Base-by-base conservation (phyloP, 495 filamentous ascomycete genomes). In the Thermothielavioides terrestris region DNA sequence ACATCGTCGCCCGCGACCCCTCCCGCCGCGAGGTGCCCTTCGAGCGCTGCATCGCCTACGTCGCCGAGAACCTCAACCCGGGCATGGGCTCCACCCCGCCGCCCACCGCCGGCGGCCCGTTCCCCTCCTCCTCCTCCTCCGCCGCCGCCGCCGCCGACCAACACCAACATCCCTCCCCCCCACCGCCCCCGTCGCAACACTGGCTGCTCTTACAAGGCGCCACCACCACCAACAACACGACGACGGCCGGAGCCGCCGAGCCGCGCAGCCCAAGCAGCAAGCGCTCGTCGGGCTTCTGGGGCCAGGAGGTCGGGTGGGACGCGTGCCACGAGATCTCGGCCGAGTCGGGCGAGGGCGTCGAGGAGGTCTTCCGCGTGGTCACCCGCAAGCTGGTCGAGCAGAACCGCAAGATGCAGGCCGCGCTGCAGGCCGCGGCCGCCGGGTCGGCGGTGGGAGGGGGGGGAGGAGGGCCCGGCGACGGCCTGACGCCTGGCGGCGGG, bases 311-410 rank as follows among this genome's bases (percentile, higher is more conserved):
- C 7, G 88, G 88, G 10, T 95, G 89, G 89, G 90, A 95, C 60
- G 91, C 87, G 54, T 96, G 91, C 59, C 91, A 97, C 67, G 91
- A 98, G 71, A 91, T 98, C 57, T 88, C 83, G 58, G 90, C 91
- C 20, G 87, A 89, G 73, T 87, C 86, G 61, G 92, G 92, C 15
- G 91, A 97, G 71, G 91, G 91, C 3, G 88, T 98, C 10, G 92
- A 98, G 44, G 92, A 98, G 70, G 91, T 98, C 0, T 98, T 98
- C 57, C 78, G 89, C 0, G 91, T 96, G 15, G 92, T 96, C 32
- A 89, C 91, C 31, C 72, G 92, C 59, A 95, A 95, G 67, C 74
- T 98, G 48, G 91, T 98, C 26, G 91, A 96, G 73, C 88, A 92
- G 74, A 81, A 86, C 56, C 78, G 85, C 59, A 81, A 79, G 62